Conservation (phyloP, 345 rosid species). For the Populus pruinosa region DNA sequence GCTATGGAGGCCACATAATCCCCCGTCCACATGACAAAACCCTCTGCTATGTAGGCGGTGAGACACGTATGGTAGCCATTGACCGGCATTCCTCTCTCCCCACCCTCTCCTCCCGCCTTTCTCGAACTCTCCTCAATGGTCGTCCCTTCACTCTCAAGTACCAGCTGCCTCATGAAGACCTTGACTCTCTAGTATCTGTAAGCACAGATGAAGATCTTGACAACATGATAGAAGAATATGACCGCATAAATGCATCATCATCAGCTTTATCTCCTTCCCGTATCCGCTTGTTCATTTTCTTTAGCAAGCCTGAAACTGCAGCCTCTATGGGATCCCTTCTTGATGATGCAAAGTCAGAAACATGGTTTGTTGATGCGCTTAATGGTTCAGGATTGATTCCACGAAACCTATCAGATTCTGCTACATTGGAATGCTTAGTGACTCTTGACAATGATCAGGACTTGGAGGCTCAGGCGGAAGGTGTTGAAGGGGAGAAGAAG, state of each 20-base stretch:
- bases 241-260: slow-evolving; percentile 39
- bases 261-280: slow-evolving; percentile 39
- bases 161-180: slow-evolving; percentile 84
- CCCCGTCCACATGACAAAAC: slow-evolving; percentile 89
- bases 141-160: slow-evolving; percentile 72
- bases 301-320: slow-evolving; percentile 62
- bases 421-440: slow-evolving; percentile 45
- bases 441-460: slow-evolving; percentile 45
- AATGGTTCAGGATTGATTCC: slow-evolving; percentile 64
- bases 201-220: slow-evolving; percentile 81
- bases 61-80: slow-evolving; percentile 56
- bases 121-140: slow-evolving; percentile 57
- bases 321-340: slow-evolving; percentile 72
- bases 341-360: slow-evolving; percentile 62
- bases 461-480: slow-evolving; percentile 24
- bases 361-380: slow-evolving; percentile 83
- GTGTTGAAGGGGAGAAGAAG: slow-evolving; percentile 28
- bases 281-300: slow-evolving; percentile 65
- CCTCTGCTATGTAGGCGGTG: slow-evolving; percentile 71
- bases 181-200: slow-evolving; percentile 75
- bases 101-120: slow-evolving; percentile 51
- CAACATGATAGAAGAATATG: slow-evolving; percentile 77
- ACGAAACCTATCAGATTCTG: slow-evolving; percentile 62
- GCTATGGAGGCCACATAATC: slow-evolving; percentile 81
- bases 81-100: slow-evolving; percentile 64